Conservation (phyloP, 1,284 basidiomycete genomes). For the Sporisorium iseilematis-ciliati region DNA sequence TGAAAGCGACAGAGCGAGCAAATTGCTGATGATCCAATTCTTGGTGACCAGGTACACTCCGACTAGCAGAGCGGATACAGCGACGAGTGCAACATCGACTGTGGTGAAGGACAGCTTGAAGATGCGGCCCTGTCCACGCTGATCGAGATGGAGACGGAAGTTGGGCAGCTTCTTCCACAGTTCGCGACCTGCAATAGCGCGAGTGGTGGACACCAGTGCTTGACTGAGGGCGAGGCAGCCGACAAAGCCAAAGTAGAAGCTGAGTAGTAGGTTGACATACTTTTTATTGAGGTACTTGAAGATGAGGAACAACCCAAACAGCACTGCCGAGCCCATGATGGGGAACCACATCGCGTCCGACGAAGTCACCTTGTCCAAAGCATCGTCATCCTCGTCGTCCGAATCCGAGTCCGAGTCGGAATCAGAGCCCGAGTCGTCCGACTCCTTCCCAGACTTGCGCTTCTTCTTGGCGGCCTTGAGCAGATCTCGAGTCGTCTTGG, state of each 20-base stretch:
- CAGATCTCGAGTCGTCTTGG: conserved; percentile 55
- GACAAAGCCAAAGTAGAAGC: conserved; percentile 65
- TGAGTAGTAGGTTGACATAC: conserved; percentile 62
- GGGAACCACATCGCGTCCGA: conserved; percentile 66
- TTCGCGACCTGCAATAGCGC: conserved; percentile 30
- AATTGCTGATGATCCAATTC: conserved; percentile 81
- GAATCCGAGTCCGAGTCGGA: conserved; percentile 45
- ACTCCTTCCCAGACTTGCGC: conserved; percentile 10
- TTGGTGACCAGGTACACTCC: conserved; percentile 75
- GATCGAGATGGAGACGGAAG: conserved; percentile 43
- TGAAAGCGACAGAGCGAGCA: conserved; percentile 86
- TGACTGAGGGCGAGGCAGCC: conserved; percentile 59
- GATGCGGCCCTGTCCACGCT: conserved; percentile 42
- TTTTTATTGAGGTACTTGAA: conserved; percentile 67
- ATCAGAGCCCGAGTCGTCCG: conserved; percentile 28
- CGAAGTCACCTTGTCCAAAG: conserved; percentile 59
- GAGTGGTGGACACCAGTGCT: conserved; percentile 36
- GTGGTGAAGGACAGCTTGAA: conserved; percentile 68
- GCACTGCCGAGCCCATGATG: conserved; percentile 63
- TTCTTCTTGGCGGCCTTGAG: conserved; percentile 48
- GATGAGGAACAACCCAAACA: conserved; percentile 62
- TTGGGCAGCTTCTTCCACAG: conserved; percentile 53
- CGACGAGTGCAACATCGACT: conserved; percentile 76
- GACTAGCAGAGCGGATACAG: conserved; percentile 78
- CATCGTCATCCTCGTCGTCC: conserved; percentile 49